phyloP scores from a whole-genome alignment of 1,284 basidiomycete genomes.

The Trichosporon sp. region DNA sequence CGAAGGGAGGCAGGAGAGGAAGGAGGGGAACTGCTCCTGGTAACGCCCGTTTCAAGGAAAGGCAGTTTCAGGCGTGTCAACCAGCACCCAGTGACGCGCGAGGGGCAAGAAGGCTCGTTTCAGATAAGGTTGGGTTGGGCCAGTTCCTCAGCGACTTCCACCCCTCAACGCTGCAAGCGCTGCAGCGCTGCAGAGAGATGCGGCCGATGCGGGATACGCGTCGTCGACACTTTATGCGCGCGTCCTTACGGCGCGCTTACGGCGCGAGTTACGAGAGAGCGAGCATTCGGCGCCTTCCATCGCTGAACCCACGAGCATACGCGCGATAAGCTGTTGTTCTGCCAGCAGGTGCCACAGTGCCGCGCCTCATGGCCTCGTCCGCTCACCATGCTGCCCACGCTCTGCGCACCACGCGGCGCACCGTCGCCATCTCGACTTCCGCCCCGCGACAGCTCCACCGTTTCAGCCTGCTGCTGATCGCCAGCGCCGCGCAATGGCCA shows the following conservation, averaged over 20 bases:
- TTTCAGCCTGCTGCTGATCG: neutral
- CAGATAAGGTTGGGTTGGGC: neutral
- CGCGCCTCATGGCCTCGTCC: neutral
- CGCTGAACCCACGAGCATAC: neutral
- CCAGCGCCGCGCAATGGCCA: no score
- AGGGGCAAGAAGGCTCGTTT: neutral
- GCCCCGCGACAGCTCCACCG: neutral
- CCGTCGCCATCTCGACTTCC: neutral
- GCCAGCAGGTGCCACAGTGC: no score
- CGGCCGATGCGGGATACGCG: no score
- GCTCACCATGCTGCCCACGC: neutral
- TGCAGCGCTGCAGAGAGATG: no score
- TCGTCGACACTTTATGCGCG: neutral
- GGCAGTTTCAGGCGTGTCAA: neutral
- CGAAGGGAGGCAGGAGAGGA: no score
- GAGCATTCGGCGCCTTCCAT: neutral
- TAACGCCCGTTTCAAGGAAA: neutral
- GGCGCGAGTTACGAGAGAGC: no score
- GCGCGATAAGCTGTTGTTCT: neutral
- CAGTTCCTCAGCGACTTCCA: neutral
- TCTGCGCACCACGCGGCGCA: neutral
- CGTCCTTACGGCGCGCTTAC: neutral
- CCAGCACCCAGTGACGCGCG: neutral
- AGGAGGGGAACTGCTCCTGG: no score
- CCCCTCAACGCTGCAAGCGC: neutral